A percentile compares a stretch with the other conserved stretches of the same genome.
These are phyloP conservation scores for Cordyceps pruinosa DNA, from an alignment of 2,329 filamentous ascomycete species.

Conservation along the genomic window DNA sequence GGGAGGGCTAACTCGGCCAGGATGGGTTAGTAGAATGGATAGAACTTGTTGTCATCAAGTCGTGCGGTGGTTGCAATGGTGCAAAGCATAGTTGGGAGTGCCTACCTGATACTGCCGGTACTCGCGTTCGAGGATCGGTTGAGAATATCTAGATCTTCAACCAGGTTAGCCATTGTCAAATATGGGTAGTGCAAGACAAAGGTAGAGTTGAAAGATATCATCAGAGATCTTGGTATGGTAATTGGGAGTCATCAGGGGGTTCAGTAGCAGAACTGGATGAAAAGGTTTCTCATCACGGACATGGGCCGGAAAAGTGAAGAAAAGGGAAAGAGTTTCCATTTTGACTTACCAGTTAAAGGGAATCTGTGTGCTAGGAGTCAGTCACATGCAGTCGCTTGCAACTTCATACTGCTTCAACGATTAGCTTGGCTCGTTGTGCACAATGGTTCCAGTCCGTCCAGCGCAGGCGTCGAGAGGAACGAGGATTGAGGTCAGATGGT, in stretches of 20 bases:
- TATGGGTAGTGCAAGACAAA: neutral
- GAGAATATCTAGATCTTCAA: neutral
- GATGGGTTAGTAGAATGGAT: constrained; percentile 69
- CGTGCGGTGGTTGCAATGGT: neutral
- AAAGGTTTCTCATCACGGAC: constrained; percentile 58
- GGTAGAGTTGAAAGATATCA: constrained; percentile 20
- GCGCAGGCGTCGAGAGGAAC: constrained; percentile 4
- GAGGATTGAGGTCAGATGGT: constrained; percentile 53
- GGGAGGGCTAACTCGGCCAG: constrained; percentile 64
- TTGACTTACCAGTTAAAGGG: constrained; percentile 1
- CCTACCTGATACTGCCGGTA: constrained; percentile 2
- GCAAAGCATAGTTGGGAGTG: neutral
- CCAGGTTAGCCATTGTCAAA: neutral
- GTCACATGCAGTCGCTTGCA: neutral
- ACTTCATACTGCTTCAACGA: neutral
- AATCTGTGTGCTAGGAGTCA: neutral
- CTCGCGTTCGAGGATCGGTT: neutral
- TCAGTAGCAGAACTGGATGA: constrained; percentile 74
- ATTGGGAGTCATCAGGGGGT: constrained; percentile 57
- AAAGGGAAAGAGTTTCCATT: neutral
- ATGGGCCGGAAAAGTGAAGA: neutral
- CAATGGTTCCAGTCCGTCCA: neutral
- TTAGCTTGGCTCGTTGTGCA: neutral
- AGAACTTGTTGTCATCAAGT: constrained; percentile 48
- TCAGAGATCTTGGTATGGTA: constrained; percentile 60